Evolutionary conservation across 164 flowering plant species (phyloP).

Genomic region (Vitis amurensis): DNA sequence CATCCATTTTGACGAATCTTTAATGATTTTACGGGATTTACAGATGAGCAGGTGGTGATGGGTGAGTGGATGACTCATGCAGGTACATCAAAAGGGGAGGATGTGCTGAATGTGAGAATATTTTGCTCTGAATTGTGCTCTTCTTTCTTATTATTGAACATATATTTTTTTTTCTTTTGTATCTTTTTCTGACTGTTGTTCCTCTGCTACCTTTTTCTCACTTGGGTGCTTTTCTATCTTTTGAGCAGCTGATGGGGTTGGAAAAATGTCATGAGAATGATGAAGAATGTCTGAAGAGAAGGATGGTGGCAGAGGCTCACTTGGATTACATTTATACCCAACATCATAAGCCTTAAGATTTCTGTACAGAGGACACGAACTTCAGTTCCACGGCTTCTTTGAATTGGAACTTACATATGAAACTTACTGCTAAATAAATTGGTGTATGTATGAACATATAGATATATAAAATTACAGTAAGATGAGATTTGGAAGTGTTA

Average conservation of each 20-base stretch:
- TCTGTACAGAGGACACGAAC: background rate
- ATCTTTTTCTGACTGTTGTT: background rate
- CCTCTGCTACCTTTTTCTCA: background rate
- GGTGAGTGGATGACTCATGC: background rate
- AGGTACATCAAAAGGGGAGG: slow-evolving; percentile 4
- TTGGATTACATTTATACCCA: slow-evolving; percentile 12
- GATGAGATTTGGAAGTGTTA: no score
- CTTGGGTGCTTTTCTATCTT: background rate
- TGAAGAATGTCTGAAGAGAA: slow-evolving; percentile 4
- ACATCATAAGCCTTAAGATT: background rate
- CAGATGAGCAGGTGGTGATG: slow-evolving; percentile 12
- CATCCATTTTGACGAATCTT: background rate
- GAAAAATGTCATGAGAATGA: slow-evolving; percentile 1
- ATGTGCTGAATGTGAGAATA: slow-evolving; percentile 10
- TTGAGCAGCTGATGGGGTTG: slow-evolving; percentile 4
- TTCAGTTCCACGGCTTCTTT: background rate
- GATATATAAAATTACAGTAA: background rate
- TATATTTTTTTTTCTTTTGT: background rate
- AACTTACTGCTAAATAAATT: background rate
- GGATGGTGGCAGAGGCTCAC: slow-evolving; percentile 4
- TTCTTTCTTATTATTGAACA: background rate
- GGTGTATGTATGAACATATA: slow-evolving; percentile 3
- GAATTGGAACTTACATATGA: background rate
- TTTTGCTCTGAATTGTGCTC: background rate
- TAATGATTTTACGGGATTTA: background rate